phyloP scores from a whole-genome alignment of 2,329 filamentous ascomycete species.

The Diaporthe sp. region DNA sequence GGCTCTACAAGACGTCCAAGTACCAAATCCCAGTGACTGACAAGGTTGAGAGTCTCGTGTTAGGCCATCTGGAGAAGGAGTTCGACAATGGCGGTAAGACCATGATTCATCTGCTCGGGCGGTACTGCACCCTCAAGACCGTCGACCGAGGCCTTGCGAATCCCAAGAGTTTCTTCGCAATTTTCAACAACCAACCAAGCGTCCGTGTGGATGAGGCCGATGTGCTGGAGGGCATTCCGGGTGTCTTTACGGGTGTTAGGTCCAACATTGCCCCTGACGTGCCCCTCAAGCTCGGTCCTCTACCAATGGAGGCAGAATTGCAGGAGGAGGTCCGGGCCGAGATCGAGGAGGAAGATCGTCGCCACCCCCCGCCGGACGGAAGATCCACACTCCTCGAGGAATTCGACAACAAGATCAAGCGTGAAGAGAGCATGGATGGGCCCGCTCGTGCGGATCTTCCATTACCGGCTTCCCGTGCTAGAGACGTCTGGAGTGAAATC shows the following conservation, averaged over 20 bases:
- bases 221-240: conserved; percentile 74
- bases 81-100: conserved; percentile 83
- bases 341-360: conserved; percentile 86
- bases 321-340: conserved; percentile 89
- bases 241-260: conserved; percentile 71
- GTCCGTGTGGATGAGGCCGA: conserved; percentile 74
- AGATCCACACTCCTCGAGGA: conserved; percentile 84
- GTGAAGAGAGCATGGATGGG: conserved; percentile 87
- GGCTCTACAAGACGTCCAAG: conserved; percentile 86
- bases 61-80: conserved; percentile 79
- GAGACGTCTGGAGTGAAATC: conserved; percentile 94
- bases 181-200: conserved; percentile 68
- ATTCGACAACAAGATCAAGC: conserved; percentile 89
- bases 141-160: conserved; percentile 73
- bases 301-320: conserved; percentile 86
- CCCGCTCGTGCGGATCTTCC: conserved; percentile 85
- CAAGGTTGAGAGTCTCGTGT: conserved; percentile 34
- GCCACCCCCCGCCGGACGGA: conserved; percentile 78
- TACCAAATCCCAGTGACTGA: conserved; percentile 92
- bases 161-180: conserved; percentile 72
- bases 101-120: conserved; percentile 79
- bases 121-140: conserved; percentile 69
- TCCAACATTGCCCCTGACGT: conserved; percentile 71
- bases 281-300: conserved; percentile 79
- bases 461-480: conserved; percentile 86